Conservation (phyloP, 129 eudicot genomes). For the Solidago caesia region DNA sequence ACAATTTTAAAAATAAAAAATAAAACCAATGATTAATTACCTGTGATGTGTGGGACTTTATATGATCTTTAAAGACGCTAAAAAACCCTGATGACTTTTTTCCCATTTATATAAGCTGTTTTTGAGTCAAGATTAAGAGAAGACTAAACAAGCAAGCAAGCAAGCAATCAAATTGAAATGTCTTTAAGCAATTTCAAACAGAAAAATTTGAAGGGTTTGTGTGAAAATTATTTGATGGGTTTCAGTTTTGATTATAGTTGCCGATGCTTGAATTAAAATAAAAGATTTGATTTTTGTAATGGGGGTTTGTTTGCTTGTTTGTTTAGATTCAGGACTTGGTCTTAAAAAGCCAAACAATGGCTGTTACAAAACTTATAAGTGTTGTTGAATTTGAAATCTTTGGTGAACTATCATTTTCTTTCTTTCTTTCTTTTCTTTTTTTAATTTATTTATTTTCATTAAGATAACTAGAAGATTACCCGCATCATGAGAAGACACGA, state of each 20-base stretch:
- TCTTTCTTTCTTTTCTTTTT: too few species aligned
- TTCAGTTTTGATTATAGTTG: too few species aligned
- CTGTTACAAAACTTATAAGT: background rate
- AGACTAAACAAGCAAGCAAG: background rate
- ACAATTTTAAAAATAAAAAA: background rate
- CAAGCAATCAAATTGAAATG: background rate
- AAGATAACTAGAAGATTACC: too few species aligned
- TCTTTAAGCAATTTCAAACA: background rate
- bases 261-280: background rate
- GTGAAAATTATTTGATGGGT: too few species aligned
- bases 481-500: too few species aligned
- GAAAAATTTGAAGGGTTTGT: background rate
- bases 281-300: background rate
- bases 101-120: constrained; percentile 37
- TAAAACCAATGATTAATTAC: constrained; percentile 12
- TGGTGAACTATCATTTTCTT: too few species aligned
- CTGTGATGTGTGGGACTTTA: constrained; percentile 34
- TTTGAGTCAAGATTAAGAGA: background rate
- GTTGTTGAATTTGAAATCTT: too few species aligned
- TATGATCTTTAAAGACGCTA: constrained; percentile 26
- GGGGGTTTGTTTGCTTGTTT: background rate
- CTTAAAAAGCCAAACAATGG: background rate
- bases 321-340: background rate
- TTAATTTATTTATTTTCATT: too few species aligned
- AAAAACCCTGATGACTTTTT: constrained; percentile 38